phyloP scores from a whole-genome alignment of 192 early-diverging fungal species.

The Phlyctochytrium arcticum region DNA sequence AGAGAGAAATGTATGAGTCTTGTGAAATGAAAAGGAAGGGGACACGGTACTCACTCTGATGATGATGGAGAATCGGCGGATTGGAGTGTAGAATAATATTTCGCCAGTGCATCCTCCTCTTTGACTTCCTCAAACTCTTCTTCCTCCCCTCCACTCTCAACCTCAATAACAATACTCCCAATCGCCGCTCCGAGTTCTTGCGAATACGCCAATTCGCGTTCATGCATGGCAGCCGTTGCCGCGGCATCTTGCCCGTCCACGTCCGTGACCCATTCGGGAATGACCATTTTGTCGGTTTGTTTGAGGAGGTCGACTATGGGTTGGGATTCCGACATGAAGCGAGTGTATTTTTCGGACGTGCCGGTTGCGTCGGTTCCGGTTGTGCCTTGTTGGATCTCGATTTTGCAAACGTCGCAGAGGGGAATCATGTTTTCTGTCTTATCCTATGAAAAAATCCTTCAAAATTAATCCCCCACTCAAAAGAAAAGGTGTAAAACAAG shows the following conservation, averaged over 20 bases:
- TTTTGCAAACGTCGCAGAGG: conserved; percentile 16
- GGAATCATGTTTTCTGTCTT: conserved; percentile 19
- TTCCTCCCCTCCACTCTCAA: conserved; percentile 15
- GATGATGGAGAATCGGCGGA: no score
- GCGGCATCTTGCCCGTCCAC: background rate
- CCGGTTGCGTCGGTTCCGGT: conserved; percentile 13
- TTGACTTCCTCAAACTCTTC: conserved; percentile 2
- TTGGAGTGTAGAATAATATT: no score
- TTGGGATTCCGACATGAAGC: conserved; percentile 39
- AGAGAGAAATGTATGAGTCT: no score
- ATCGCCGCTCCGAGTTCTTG: conserved; percentile 5
- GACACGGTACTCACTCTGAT: no score
- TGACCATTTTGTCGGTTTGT: conserved; percentile 27
- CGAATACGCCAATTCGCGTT: conserved; percentile 7
- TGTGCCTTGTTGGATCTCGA: background rate
- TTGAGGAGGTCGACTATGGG: conserved; percentile 38
- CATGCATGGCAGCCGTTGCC: background rate
- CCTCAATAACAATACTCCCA: conserved; percentile 19
- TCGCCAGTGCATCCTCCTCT: no score
- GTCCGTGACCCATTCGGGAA: conserved; percentile 32
- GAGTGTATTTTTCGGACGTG: conserved; percentile 24
- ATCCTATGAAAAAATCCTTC: background rate
- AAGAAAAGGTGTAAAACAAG: background rate
- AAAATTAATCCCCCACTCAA: background rate
- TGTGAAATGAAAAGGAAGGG: no score